These are phyloP conservation scores for Elaeis oleifera DNA, from an alignment of 202 grass and related monocot genomes.

Conservation along the genomic window DNA sequence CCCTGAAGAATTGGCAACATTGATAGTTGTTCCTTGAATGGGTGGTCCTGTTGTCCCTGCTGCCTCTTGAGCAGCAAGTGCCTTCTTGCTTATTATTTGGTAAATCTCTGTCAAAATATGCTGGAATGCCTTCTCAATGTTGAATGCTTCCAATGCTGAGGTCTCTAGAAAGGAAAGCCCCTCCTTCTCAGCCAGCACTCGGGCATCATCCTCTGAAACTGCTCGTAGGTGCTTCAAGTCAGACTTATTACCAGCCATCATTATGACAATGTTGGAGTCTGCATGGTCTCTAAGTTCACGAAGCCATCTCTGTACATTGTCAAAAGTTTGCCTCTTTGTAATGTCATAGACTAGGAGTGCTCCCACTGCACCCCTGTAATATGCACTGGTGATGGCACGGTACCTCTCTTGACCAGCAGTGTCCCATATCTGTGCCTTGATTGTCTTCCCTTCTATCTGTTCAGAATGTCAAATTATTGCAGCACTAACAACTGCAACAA, in stretches of 20 bases:
- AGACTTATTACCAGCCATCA: conserved; percentile 73
- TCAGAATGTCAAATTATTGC: conserved; percentile 1
- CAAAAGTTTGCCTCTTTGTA: conserved; percentile 82
- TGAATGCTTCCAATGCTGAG: conserved; percentile 68
- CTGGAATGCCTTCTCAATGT: conserved; percentile 78
- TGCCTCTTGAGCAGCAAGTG: conserved; percentile 55
- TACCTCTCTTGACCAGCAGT: conserved; percentile 91
- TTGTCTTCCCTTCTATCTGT: conserved; percentile 68
- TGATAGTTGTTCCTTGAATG: conserved; percentile 65
- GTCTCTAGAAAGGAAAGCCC: conserved; percentile 70
- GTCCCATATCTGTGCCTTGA: conserved; percentile 96
- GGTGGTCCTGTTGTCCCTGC: conserved; percentile 32
- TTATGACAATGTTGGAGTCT: conserved; percentile 78
- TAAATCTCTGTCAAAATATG: conserved; percentile 61
- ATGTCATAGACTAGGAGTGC: conserved; percentile 77
- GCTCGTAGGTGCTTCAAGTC: conserved; percentile 68
- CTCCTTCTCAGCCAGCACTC: conserved; percentile 56
- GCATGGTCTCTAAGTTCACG: conserved; percentile 78
- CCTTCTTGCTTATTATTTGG: conserved; percentile 79
- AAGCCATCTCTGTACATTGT: conserved; percentile 81
- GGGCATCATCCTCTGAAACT: conserved; percentile 48
- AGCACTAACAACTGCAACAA: neutral
- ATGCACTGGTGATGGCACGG: conserved; percentile 84
- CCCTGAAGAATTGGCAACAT: conserved; percentile 35
- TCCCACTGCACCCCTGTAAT: conserved; percentile 76